Base-by-base conservation (phyloP, 352 stramenopile genomes). In the Aphanomyces astaci region DNA sequence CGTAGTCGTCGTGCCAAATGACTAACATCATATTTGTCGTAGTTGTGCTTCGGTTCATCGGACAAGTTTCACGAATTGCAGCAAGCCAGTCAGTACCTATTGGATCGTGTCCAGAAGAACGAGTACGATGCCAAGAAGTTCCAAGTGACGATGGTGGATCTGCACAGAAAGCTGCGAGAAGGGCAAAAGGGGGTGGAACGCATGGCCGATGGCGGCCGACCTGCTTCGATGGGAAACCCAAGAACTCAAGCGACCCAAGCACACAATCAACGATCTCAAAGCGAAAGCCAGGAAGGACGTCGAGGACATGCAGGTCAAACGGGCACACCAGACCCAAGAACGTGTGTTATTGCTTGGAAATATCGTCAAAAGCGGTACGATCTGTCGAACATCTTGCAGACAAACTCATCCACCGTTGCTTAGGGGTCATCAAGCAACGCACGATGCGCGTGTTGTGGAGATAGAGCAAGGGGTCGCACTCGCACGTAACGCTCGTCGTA, bases 61-160 rank as follows among this genome's bases (percentile, higher is more conserved):
- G 80, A 88, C 54, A 92, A 90, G 69, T 94, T 94, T 53, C 69
- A 88, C 31, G 84, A 94, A 73, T 75, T 94, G 53, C 89, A 88
- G 25, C 75, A 88, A 72, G 81, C 85, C 48, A 81, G 83, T 39
- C 83, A 94, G 59, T 75, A 86, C 52, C 71, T 94, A 32, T 71
- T 92, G 66, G 83, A 94, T 52, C 80, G 83, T 3, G 87, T 87
- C 63, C 79, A 89, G 71, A 94, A 94, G 57, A 79, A n/a, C 39
- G 68, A 75, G n/a, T 94, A 94, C 71, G 85, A 94, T 68, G 87
- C 88, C 71, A 86, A 87, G 65, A 67, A 91, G 2, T 89, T 77
- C 3, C 71, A 78, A 28, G 79, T 90, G 51, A 57, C 87, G 15
- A 64, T 88, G 75, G 75, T 76, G 43, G 83, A 84, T 55, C 86